A percentile compares a stretch with the other conserved stretches of the same genome.
Conservation (phyloP, 306 rosid genomes). For the Fagus sylvatica region DNA sequence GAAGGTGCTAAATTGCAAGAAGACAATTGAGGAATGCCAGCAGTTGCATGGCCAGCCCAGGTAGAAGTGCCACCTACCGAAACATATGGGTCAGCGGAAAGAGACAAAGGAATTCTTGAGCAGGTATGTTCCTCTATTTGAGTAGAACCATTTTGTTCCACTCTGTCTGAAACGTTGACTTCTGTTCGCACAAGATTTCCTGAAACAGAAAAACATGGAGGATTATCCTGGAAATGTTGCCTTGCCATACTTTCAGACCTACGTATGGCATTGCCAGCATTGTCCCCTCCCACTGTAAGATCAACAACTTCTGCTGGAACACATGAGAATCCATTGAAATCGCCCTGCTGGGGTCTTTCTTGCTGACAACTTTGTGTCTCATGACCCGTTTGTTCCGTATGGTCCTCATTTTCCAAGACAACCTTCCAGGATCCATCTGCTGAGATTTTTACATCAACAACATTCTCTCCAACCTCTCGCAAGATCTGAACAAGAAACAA, state of each 20-base stretch:
- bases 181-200: background rate
- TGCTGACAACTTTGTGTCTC: background rate
- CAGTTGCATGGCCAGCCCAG: background rate
- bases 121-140: background rate
- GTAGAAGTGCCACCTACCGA: background rate
- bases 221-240: background rate
- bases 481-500: slow-evolving; percentile 1
- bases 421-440: slow-evolving; percentile 8
- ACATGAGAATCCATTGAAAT: background rate
- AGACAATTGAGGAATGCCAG: background rate
- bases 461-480: background rate
- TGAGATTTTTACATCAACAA: background rate
- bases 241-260: background rate
- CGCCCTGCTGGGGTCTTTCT: background rate
- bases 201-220: background rate
- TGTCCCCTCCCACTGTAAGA: background rate
- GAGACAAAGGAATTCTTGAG: background rate
- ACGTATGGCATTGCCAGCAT: background rate
- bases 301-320: background rate
- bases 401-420: background rate
- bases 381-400: background rate
- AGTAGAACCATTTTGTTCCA: background rate
- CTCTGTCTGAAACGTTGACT: background rate
- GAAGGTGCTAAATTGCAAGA: background rate
- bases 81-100: background rate